Evolutionary conservation across 2,329 filamentous ascomycete genomes (phyloP).

Genomic region (Colletotrichum echinochloae): DNA sequence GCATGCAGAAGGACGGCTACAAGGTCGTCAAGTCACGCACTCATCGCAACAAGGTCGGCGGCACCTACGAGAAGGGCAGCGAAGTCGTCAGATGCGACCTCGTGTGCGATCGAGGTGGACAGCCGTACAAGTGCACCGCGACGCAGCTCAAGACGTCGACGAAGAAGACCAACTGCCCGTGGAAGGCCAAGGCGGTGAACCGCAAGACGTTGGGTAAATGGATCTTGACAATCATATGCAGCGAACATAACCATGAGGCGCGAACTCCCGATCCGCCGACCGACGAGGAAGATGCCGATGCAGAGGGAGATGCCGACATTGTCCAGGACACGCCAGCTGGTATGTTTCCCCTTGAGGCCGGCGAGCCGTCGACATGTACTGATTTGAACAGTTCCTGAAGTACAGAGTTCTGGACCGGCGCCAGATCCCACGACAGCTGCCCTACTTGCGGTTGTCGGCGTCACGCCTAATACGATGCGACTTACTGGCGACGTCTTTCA

Average conservation of each 20-base stretch:
- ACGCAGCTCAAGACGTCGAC: slow-evolving; percentile 60
- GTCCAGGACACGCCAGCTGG: slow-evolving; percentile 44
- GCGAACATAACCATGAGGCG: slow-evolving; percentile 59
- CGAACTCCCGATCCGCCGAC: slow-evolving; percentile 57
- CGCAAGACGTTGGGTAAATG: slow-evolving; percentile 58
- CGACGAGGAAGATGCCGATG: slow-evolving; percentile 51
- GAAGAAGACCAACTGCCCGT: slow-evolving; percentile 60
- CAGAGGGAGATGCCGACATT: slow-evolving; percentile 44
- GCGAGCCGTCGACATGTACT: background rate
- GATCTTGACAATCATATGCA: slow-evolving; percentile 58
- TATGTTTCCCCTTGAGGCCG: background rate
- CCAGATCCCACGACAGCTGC: slow-evolving; percentile 52
- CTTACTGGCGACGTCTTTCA: slow-evolving; percentile 59
- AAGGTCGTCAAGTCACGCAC: slow-evolving; percentile 60
- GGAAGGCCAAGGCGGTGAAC: slow-evolving; percentile 60
- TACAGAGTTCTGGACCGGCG: slow-evolving; percentile 9
- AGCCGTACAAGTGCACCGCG: slow-evolving; percentile 57
- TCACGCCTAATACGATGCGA: slow-evolving; percentile 53
- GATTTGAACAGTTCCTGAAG: slow-evolving; percentile 22
- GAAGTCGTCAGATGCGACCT: slow-evolving; percentile 59
- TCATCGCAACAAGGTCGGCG: slow-evolving; percentile 56
- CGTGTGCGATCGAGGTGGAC: slow-evolving; percentile 59
- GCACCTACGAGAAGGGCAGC: slow-evolving; percentile 55
- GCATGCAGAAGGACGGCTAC: slow-evolving; percentile 59
- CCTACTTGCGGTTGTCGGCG: slow-evolving; percentile 55